A percentile compares a stretch with the other conserved stretches of the same genome.
phyloP scores from a whole-genome alignment of 1,284 basidiomycete genomes.

The Pulveroboletus sp. region DNA sequence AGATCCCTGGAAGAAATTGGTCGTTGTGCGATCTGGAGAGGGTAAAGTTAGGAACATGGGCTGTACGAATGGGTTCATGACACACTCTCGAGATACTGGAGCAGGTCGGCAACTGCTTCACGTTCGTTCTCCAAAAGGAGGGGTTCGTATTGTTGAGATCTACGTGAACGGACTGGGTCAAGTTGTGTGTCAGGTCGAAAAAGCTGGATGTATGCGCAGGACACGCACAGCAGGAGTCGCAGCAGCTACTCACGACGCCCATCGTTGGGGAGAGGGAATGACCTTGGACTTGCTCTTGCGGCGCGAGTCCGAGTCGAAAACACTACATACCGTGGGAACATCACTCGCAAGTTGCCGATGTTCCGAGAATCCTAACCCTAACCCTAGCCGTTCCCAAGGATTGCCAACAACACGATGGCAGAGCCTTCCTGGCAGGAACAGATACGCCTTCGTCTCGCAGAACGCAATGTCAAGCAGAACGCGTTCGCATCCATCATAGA shows the following conservation, averaged over 20 bases:
- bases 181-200: slow-evolving; percentile 10
- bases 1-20: slow-evolving; percentile 94
- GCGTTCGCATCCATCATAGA: slow-evolving; percentile 84
- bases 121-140: slow-evolving; percentile 96
- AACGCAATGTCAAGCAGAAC: slow-evolving; percentile 73
- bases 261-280: slow-evolving; percentile 33
- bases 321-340: slow-evolving; percentile 25
- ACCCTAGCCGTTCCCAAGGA: slow-evolving; percentile 19
- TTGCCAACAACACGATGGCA: slow-evolving; percentile 52
- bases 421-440: slow-evolving; percentile 82
- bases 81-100: slow-evolving; percentile 96
- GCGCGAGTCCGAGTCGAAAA: slow-evolving; percentile 11
- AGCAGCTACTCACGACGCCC: slow-evolving; percentile 69
- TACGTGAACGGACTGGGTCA: slow-evolving; percentile 66
- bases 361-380: slow-evolving; percentile 26
- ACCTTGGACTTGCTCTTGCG: slow-evolving; percentile 14
- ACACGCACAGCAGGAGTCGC: slow-evolving; percentile 73
- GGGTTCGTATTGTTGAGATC: slow-evolving; percentile 89
- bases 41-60: slow-evolving; percentile 8
- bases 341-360: slow-evolving; percentile 20
- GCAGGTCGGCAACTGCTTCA: slow-evolving; percentile 95
- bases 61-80: slow-evolving; percentile 6
- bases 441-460: slow-evolving; percentile 73
- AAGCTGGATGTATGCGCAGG: slow-evolving; percentile 16
- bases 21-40: slow-evolving; percentile 83